These are phyloP conservation scores for Cardiosporidium cionae DNA, from an alignment of 169 alveolate genomes.

Conservation along the genomic window DNA sequence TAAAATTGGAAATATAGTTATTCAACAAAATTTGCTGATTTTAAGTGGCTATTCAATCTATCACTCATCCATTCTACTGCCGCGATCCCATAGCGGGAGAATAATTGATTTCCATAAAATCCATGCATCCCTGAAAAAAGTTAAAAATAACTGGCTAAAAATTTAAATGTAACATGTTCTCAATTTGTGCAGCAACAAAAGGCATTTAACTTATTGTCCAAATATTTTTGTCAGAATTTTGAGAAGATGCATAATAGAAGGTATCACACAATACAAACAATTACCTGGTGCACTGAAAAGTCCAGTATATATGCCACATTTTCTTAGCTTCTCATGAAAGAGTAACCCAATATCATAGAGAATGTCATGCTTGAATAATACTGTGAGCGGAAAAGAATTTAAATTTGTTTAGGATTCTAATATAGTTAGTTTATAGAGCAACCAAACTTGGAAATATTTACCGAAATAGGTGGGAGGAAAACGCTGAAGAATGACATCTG, in stretches of 20 bases:
- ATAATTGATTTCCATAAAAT: constrained; percentile 18
- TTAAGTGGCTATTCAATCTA: background rate
- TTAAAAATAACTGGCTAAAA: background rate
- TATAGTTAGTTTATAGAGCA: background rate
- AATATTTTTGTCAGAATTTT: background rate
- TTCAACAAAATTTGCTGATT: no score
- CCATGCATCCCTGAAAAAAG: constrained; percentile 17
- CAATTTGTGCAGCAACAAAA: background rate
- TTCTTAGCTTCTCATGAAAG: constrained; percentile 20
- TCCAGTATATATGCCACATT: constrained; percentile 18
- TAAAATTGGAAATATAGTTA: no score
- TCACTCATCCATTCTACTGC: constrained; percentile 21
- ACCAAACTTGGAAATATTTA: background rate
- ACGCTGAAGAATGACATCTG: constrained; percentile 1
- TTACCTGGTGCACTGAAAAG: constrained; percentile 28
- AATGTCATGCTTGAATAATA: constrained; percentile 27
- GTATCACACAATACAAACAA: background rate
- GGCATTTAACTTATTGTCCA: background rate
- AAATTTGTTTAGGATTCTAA: background rate
- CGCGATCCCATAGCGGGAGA: constrained; percentile 16
- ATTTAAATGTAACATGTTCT: background rate
- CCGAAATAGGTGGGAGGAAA: constrained; percentile 12
- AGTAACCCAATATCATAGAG: constrained; percentile 28
- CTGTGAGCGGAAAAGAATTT: constrained; percentile 6
- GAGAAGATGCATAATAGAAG: background rate